phyloP scores from a whole-genome alignment of 805 yeast genomes.

The baker's yeast (Saccharomyces cerevisiae) region DNA sequence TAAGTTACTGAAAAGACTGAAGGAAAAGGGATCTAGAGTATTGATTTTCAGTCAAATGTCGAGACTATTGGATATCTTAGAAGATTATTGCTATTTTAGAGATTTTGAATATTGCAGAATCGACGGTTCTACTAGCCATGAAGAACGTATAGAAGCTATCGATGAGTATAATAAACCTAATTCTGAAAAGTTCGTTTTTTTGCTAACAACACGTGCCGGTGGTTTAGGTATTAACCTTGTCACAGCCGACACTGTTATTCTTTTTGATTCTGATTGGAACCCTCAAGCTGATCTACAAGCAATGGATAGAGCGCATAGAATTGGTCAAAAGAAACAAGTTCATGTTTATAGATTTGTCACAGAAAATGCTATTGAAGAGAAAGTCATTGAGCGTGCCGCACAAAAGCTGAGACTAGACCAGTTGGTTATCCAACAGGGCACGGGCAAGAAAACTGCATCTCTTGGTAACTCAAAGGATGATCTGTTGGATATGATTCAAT shows the following conservation, averaged over 20 bases:
- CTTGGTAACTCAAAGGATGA: slow-evolving; percentile 61
- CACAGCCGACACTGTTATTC: slow-evolving; percentile 79
- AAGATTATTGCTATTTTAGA: slow-evolving; percentile 82
- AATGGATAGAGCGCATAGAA: slow-evolving; percentile 96
- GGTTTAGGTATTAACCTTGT: slow-evolving; percentile 92
- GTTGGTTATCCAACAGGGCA: slow-evolving; percentile 87
- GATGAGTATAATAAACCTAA: slow-evolving; percentile 82
- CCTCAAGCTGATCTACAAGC: slow-evolving; percentile 98
- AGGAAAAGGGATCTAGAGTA: slow-evolving; percentile 76
- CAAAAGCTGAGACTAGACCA: slow-evolving; percentile 88
- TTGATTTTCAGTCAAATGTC: slow-evolving; percentile 91
- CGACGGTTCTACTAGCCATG: slow-evolving; percentile 90
- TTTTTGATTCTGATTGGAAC: slow-evolving; percentile 94
- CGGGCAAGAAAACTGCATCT: slow-evolving; percentile 35
- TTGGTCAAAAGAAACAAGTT: slow-evolving; percentile 94
- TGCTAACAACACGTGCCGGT: slow-evolving; percentile 92
- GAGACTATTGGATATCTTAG: slow-evolving; percentile 77
- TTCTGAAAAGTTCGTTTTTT: slow-evolving; percentile 72
- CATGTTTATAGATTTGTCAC: slow-evolving; percentile 87
- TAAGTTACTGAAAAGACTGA: slow-evolving; percentile 63
- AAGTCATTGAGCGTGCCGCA: slow-evolving; percentile 90
- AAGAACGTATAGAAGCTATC: slow-evolving; percentile 83
- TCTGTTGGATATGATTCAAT: slow-evolving; percentile 89
- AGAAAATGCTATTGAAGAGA: slow-evolving; percentile 91
- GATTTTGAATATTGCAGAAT: slow-evolving; percentile 83